phyloP scores from a whole-genome alignment of 495 filamentous ascomycete genomes.

The Lasiosphaeria hispida region DNA sequence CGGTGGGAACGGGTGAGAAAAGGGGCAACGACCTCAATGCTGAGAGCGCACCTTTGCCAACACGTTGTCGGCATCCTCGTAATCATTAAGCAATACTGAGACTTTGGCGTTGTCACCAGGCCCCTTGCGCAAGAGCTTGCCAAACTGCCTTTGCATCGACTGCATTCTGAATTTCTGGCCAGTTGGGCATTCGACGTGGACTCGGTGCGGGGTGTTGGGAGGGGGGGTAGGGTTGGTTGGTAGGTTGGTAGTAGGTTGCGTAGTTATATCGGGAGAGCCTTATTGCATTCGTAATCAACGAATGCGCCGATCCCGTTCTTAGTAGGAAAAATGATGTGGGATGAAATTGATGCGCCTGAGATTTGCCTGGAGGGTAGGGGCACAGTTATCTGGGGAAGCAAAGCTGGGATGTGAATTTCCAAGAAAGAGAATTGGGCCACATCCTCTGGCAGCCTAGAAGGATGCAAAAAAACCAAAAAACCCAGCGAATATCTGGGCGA shows the following conservation, averaged over 20 bases:
- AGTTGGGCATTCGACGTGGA: background rate
- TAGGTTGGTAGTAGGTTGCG: no score
- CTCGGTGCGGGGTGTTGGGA: background rate
- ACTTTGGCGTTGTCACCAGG: slow-evolving; percentile 78
- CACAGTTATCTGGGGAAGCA: no score
- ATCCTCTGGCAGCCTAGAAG: background rate
- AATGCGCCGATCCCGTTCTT: no score
- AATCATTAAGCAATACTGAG: slow-evolving; percentile 72
- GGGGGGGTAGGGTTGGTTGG: background rate
- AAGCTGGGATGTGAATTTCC: no score
- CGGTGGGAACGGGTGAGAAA: background rate
- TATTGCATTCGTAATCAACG: no score
- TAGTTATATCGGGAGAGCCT: no score
- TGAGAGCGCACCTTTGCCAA: slow-evolving; percentile 60
- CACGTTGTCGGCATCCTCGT: slow-evolving; percentile 78
- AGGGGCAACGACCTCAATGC: background rate
- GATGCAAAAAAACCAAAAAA: background rate
- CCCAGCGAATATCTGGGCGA: background rate
- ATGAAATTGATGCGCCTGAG: background rate
- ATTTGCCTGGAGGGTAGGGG: no score
- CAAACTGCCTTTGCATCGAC: slow-evolving; percentile 73
- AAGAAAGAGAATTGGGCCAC: no score
- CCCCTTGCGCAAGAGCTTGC: slow-evolving; percentile 63
- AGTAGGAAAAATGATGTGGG: background rate
- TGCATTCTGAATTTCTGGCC: slow-evolving; percentile 58